Base-by-base conservation (phyloP, 495 filamentous ascomycete species). In the Penicillium angulare region DNA sequence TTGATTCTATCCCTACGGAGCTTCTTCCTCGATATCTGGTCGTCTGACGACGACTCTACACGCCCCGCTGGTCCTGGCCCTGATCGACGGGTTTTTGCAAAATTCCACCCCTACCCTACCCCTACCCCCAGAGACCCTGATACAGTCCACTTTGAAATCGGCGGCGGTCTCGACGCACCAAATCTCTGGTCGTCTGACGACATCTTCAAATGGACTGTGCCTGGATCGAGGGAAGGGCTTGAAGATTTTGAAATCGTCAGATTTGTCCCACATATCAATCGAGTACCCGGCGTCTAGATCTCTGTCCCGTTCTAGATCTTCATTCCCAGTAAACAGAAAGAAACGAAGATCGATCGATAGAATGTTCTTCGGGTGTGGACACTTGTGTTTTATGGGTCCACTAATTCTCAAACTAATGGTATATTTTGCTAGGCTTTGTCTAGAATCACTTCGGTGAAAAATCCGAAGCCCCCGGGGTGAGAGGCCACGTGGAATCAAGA, bases 41-140 rank as follows among this genome's bases (percentile, higher is more conserved):
- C 40, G 52, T 44, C 48, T 59, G 55, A 61, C 55, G 55, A 61
- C 52, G 56, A 49, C 43, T 46, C 32, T 51, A 7, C 13, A 41
- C 21, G 50, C 47, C 49, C 57, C 55, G 45, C 56, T 27, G n/a
- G n/a, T n/a, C n/a, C 26, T 40, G 24, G 16, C 51, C 56, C 49
- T 59, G 56, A 56, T 50, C 39, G 21, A 22, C 35, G 31, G 29
- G 38, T 33, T 47, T 27, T 32, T 31, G 6, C 15, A 20, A 15
- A 44, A 3, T 5, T 38, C 34, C n/a, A 6, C 3, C 42, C 42
- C 42, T 26, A 20, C n/a, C n/a, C n/a, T n/a, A n/a, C n/a, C n/a
- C n/a, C n/a, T n/a, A n/a, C n/a, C n/a, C n/a, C n/a, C n/a, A n/a
- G n/a, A 31, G 24, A 44, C 38, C 38, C 38, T 41, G 21, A 41